A percentile compares a stretch with the other conserved stretches of the same genome.
Conservation (phyloP, 352 stramenopile genomes). For the Pythium graminicola region DNA sequence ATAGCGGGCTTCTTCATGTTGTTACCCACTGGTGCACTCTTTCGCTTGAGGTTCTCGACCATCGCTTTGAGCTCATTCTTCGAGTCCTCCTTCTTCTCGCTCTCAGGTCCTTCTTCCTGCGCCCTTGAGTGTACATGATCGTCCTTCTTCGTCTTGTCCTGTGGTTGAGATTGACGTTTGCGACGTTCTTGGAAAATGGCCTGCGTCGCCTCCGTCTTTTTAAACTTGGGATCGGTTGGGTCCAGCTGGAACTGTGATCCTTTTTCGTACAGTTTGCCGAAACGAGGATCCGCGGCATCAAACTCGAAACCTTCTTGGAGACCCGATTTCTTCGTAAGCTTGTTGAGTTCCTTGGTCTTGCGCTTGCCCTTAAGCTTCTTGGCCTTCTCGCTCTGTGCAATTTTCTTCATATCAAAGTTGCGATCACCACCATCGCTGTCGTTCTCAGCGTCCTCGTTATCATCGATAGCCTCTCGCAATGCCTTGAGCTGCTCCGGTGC, state of each 20-base stretch:
- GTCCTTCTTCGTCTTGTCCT: slow-evolving; percentile 3
- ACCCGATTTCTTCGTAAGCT: slow-evolving; percentile 51
- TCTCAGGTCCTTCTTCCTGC: slow-evolving; percentile 6
- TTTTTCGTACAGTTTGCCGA: slow-evolving; percentile 67
- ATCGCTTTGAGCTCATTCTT: slow-evolving; percentile 56
- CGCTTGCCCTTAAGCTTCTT: slow-evolving; percentile 75
- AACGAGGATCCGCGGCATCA: slow-evolving; percentile 65
- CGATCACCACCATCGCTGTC: slow-evolving; percentile 40
- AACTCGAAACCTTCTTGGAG: slow-evolving; percentile 76
- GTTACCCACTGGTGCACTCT: slow-evolving; percentile 29
- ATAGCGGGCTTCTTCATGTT: slow-evolving; percentile 28
- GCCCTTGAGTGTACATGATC: background rate
- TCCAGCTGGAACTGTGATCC: slow-evolving; percentile 76
- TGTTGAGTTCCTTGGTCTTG: slow-evolving; percentile 70
- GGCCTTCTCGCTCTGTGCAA: slow-evolving; percentile 60
- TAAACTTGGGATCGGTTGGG: slow-evolving; percentile 80
- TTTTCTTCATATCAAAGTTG: slow-evolving; percentile 86
- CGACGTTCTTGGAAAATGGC: slow-evolving; percentile 75
- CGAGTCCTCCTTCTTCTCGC: slow-evolving; percentile 17
- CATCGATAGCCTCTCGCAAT: slow-evolving; percentile 53
- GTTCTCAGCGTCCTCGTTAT: slow-evolving; percentile 28
- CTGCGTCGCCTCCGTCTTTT: slow-evolving; percentile 71
- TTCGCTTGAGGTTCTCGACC: slow-evolving; percentile 81
- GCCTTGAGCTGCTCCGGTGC: slow-evolving; percentile 39
- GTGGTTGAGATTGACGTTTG: slow-evolving; percentile 45